Conservation (phyloP, 1,139 yeast genomes). For the Candida albicans region DNA sequence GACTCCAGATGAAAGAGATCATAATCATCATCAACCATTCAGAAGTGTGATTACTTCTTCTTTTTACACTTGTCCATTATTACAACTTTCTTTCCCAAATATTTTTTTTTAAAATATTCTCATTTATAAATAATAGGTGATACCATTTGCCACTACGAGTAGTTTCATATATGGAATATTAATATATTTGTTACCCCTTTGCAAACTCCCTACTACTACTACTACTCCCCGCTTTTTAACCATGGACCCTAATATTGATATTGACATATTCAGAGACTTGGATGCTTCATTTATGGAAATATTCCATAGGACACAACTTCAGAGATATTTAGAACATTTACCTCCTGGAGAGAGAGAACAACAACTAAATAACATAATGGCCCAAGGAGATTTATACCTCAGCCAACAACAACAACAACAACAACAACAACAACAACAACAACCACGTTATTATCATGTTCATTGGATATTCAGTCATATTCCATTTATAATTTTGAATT, state of each 20-base stretch:
- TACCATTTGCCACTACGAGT: no score
- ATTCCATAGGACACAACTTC: constrained; percentile 21
- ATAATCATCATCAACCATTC: no score
- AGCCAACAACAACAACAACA: neutral
- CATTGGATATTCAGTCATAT: constrained; percentile 21
- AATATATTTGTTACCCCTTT: neutral
- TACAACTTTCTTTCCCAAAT: no score
- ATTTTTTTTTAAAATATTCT: no score
- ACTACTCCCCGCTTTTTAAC: neutral
- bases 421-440: neutral
- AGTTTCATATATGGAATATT: neutral
- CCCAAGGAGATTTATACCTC: neutral
- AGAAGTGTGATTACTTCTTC: no score
- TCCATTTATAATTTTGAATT: constrained; percentile 32
- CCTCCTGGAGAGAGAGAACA: constrained; percentile 15
- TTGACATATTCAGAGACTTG: constrained; percentile 24
- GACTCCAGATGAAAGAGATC: no score
- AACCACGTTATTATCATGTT: constrained; percentile 7
- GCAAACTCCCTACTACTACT: no score
- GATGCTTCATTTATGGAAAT: constrained; percentile 24
- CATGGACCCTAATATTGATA: constrained; percentile 14
- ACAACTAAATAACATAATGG: neutral
- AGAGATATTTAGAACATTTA: constrained; percentile 16
- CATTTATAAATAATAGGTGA: no score
- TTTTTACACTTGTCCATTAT: no score